Percentiles rank a stretch among this genome's conserved stretches.
phyloP scores from a whole-genome alignment of 768 basidiomycete genomes.

The Suillus sp. region DNA sequence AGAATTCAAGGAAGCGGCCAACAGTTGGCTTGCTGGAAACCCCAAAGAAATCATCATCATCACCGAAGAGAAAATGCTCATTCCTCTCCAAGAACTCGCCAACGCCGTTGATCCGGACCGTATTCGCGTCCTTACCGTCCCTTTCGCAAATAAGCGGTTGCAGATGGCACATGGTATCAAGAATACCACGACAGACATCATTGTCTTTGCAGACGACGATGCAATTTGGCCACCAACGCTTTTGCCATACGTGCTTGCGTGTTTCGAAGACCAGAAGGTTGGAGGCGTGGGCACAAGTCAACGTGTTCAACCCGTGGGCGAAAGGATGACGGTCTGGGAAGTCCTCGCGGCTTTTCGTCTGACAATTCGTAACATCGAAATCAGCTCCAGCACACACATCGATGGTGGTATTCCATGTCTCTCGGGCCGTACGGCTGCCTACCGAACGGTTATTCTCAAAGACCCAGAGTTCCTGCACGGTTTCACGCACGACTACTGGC shows the following conservation, averaged over 20 bases:
- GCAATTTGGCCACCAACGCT: constrained; percentile 95
- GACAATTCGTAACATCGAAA: constrained; percentile 93
- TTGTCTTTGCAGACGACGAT: constrained; percentile 94
- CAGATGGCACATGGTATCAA: constrained; percentile 95
- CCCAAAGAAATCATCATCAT: constrained; percentile 83
- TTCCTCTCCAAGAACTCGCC: constrained; percentile 86
- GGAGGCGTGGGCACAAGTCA: constrained; percentile 93
- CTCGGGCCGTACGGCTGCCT: constrained; percentile 91
- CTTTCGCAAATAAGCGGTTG: constrained; percentile 90
- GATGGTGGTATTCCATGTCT: constrained; percentile 92
- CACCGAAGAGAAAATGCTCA: constrained; percentile 88
- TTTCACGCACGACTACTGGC: constrained; percentile 93
- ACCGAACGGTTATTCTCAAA: constrained; percentile 92
- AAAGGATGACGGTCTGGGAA: constrained; percentile 90
- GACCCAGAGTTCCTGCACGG: constrained; percentile 92
- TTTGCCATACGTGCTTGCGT: constrained; percentile 85
- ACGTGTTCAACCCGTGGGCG: constrained; percentile 79
- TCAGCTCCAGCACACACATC: constrained; percentile 85
- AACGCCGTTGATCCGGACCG: constrained; percentile 81
- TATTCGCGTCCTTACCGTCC: constrained; percentile 87
- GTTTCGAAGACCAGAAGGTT: constrained; percentile 92
- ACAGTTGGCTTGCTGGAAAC: constrained; percentile 89
- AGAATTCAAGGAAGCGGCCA: constrained; percentile 92
- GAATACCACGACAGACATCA: constrained; percentile 89
- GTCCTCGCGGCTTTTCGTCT: constrained; percentile 92